These are phyloP conservation scores for Candida sojae DNA, from an alignment of 1,139 yeast species.

Conservation along the genomic window DNA sequence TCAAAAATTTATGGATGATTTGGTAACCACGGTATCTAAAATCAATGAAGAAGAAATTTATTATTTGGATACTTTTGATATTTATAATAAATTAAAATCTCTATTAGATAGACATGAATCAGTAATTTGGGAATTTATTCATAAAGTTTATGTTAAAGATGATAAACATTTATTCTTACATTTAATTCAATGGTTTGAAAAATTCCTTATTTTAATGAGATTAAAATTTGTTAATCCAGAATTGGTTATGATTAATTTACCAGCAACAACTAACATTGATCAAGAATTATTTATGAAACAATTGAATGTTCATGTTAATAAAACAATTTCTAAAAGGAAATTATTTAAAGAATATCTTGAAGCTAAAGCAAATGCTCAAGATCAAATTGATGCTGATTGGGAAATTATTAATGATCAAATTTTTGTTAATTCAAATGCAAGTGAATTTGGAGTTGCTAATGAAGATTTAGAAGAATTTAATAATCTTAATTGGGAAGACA, in stretches of 20 bases:
- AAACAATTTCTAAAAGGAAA: constrained; percentile 30
- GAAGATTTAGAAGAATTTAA: constrained; percentile 64
- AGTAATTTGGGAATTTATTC: constrained; percentile 71
- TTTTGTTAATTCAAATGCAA: constrained; percentile 39
- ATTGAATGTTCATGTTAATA: constrained; percentile 29
- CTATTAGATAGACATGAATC: constrained; percentile 72
- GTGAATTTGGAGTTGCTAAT: constrained; percentile 59
- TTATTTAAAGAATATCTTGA: constrained; percentile 37
- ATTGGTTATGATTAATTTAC: constrained; percentile 43
- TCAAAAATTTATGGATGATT: constrained; percentile 72
- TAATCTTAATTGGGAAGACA: constrained; percentile 23
- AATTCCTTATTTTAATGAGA: constrained; percentile 56
- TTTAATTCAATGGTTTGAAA: constrained; percentile 66
- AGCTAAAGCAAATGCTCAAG: constrained; percentile 21
- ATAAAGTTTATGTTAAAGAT: constrained; percentile 74
- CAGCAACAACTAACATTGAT: constrained; percentile 20
- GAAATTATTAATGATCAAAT: constrained; percentile 45
- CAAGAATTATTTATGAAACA: constrained; percentile 29
- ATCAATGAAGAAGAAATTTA: constrained; percentile 51
- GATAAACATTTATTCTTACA: constrained; percentile 69
- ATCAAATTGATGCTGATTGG: constrained; percentile 51
- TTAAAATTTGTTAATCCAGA: constrained; percentile 59
- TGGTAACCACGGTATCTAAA: constrained; percentile 52
- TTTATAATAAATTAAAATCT: constrained; percentile 66
- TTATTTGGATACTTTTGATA: constrained; percentile 42